Conservation (phyloP, 108 stramenopile species). For the Schizochytrium sp. region DNA sequence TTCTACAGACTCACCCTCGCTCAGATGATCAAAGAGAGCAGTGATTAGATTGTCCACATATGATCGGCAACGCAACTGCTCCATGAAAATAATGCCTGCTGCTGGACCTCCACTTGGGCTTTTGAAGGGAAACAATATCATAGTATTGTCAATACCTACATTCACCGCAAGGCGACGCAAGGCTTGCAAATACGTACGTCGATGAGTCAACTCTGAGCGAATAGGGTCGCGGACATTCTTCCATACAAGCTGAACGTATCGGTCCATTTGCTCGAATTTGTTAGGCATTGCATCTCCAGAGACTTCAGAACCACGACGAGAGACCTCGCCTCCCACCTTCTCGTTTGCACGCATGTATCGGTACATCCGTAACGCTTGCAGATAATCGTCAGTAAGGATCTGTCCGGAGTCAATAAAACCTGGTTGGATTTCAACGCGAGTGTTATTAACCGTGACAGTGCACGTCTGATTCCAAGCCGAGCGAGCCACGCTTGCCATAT, state of each 20-base stretch:
- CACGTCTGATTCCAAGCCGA: slow-evolving; percentile 56
- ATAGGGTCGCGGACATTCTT: slow-evolving; percentile 56
- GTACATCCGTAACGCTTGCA: slow-evolving; percentile 47
- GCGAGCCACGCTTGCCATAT: not conserved
- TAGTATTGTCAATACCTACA: slow-evolving; percentile 18
- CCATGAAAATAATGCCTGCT: not conserved
- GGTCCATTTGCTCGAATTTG: slow-evolving; percentile 28
- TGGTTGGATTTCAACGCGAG: slow-evolving; percentile 29
- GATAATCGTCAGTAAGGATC: not conserved
- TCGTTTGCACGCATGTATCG: slow-evolving; percentile 58
- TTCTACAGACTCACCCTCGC: slow-evolving; percentile 23
- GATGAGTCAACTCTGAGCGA: not conserved
- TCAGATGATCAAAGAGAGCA: not conserved
- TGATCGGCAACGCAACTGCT: slow-evolving; percentile 17
- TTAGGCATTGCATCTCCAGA: not conserved
- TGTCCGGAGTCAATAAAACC: slow-evolving; percentile 45
- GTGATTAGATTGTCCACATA: slow-evolving; percentile 48
- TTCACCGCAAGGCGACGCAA: slow-evolving; percentile 19
- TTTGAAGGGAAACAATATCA: not conserved
- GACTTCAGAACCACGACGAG: not conserved
- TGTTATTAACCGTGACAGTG: slow-evolving; percentile 29
- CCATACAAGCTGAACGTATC: slow-evolving; percentile 49
- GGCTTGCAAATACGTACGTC: not conserved
- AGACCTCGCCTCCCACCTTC: not conserved
- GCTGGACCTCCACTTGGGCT: not conserved